These are phyloP conservation scores for Trichopus zeylanicus DNA, from an alignment of 116 monocot species.

Conservation along the genomic window DNA sequence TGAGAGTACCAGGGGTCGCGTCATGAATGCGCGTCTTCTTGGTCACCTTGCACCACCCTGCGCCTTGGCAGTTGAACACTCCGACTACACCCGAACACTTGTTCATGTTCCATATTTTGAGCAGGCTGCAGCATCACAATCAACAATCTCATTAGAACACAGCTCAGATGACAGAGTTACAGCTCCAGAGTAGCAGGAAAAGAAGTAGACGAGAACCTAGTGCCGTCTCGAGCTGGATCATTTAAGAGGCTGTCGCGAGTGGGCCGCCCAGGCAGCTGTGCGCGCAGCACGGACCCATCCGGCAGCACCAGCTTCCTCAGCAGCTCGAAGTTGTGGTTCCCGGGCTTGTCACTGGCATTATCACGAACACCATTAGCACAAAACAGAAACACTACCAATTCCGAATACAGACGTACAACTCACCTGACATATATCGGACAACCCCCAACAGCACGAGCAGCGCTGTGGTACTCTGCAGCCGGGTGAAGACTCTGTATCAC, in stretches of 20 bases:
- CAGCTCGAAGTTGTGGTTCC: constrained; percentile 69
- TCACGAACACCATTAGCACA: not conserved
- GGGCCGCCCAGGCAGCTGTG: constrained; percentile 72
- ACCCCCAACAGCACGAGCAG: constrained; percentile 70
- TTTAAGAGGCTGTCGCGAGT: constrained; percentile 80
- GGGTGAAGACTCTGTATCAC: constrained; percentile 49
- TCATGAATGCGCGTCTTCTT: constrained; percentile 67
- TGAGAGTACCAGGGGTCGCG: constrained; percentile 43
- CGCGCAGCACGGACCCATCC: constrained; percentile 80
- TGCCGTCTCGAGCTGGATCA: constrained; percentile 74
- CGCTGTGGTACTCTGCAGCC: constrained; percentile 74
- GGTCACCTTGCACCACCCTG: constrained; percentile 66
- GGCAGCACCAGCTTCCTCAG: constrained; percentile 82
- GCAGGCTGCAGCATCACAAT: not conserved
- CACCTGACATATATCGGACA: constrained; percentile 72
- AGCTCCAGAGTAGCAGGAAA: not conserved
- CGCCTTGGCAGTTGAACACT: constrained; percentile 81
- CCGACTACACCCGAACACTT: constrained; percentile 66
- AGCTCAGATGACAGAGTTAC: no score
- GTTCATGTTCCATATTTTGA: constrained; percentile 86
- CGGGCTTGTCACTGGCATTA: constrained; percentile 59
- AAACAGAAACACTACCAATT: not conserved
- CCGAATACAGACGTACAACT: not conserved
- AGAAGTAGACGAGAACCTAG: constrained; percentile 28
- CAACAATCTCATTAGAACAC: not conserved